Conservation (phyloP, 2,329 filamentous ascomycete genomes). For the Colletotrichum caudatum region DNA sequence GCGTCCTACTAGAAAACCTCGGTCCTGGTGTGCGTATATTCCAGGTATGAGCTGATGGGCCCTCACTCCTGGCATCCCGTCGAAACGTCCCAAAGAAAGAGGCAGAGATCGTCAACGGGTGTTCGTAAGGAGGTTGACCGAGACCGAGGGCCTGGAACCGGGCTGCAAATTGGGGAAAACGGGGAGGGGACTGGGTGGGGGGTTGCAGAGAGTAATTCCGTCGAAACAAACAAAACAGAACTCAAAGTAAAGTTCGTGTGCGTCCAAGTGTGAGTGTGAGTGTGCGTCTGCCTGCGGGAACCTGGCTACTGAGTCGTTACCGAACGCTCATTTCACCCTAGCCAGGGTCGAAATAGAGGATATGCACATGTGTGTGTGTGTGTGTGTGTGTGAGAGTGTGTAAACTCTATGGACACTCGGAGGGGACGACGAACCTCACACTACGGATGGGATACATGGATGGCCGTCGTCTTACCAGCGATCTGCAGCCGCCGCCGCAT, state of each 20-base stretch:
- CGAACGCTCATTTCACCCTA: constrained; percentile 13
- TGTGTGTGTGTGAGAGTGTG: too few species aligned
- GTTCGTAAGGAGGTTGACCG: constrained; percentile 16
- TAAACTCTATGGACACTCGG: too few species aligned
- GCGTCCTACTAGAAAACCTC: too few species aligned
- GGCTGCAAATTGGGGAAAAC: background rate
- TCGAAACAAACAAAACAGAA: constrained; percentile 35
- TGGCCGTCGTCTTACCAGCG: constrained; percentile 18
- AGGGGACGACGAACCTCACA: background rate
- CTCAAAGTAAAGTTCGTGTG: too few species aligned
- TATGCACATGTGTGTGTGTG: too few species aligned
- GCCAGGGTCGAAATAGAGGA: constrained; percentile 18
- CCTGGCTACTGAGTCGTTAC: constrained; percentile 25
- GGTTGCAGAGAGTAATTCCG: constrained; percentile 13
- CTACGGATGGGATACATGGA: constrained; percentile 13
- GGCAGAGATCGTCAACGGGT: constrained; percentile 16
- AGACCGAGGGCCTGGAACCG: background rate
- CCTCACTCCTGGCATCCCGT: too few species aligned
- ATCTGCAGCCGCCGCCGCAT: constrained; percentile 35
- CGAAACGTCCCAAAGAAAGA: too few species aligned
- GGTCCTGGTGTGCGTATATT: too few species aligned
- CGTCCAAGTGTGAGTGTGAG: too few species aligned
- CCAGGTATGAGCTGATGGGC: too few species aligned
- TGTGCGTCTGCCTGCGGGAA: too few species aligned
- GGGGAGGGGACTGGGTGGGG: background rate